These are phyloP conservation scores for Nakazawaea ernobii DNA, from an alignment of 805 yeast genomes.

Conservation along the genomic window DNA sequence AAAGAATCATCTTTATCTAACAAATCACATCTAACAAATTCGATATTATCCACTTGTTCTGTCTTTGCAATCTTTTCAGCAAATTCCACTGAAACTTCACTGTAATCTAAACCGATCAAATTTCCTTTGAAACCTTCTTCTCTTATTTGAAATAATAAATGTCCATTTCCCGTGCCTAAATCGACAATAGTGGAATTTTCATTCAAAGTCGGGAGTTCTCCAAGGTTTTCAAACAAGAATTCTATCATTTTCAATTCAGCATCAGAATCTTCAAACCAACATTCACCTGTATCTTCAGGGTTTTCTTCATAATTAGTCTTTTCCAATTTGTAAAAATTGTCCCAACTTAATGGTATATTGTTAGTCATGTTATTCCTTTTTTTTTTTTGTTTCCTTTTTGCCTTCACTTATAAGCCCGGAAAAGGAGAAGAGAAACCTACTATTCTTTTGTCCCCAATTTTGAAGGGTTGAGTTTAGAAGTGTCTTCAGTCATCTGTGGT, in stretches of 20 bases:
- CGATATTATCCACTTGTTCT: constrained; percentile 30
- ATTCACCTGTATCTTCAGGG: constrained; percentile 85
- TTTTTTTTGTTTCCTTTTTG: too few species aligned
- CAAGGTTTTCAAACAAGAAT: constrained; percentile 52
- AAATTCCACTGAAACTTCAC: constrained; percentile 72
- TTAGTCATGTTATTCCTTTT: neutral
- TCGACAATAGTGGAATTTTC: constrained; percentile 50
- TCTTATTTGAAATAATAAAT: constrained; percentile 61
- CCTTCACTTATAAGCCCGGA: neutral
- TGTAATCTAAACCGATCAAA: constrained; percentile 80
- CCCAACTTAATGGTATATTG: constrained; percentile 58
- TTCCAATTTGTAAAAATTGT: constrained; percentile 74
- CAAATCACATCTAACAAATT: constrained; percentile 68
- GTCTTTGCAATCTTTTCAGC: constrained; percentile 53
- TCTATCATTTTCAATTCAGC: constrained; percentile 84
- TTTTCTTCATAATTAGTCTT: constrained; percentile 64
- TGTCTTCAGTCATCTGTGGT: constrained; percentile 15
- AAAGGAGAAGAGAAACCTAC: constrained; percentile 28
- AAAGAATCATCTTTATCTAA: constrained; percentile 35
- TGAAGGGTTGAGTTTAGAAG: constrained; percentile 55
- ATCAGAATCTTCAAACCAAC: constrained; percentile 95
- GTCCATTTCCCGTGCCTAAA: constrained; percentile 97
- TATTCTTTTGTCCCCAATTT: constrained; percentile 83
- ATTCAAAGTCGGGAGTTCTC: constrained; percentile 22
- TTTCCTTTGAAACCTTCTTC: constrained; percentile 59